Evolutionary conservation across 202 grass and related monocot genomes (phyloP).

Genomic region (Brachypodium distachyon): DNA sequence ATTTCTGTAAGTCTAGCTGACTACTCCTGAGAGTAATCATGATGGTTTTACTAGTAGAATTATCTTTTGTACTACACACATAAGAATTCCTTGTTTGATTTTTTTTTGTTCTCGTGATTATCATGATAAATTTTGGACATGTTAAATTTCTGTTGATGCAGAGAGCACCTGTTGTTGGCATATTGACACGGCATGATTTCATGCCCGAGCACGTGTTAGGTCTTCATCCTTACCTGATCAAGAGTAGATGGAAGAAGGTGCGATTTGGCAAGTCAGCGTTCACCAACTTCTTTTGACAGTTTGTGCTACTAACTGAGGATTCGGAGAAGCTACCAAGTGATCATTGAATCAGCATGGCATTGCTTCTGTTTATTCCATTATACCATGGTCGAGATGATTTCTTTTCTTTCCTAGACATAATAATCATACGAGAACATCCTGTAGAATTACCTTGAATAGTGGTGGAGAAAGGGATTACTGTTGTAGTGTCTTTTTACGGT

Average conservation of each 20-base stretch:
- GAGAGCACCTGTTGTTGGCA: slow-evolving; percentile 78
- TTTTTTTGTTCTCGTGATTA: background rate
- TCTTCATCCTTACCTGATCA: slow-evolving; percentile 65
- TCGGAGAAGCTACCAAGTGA: background rate
- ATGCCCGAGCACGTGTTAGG: slow-evolving; percentile 90
- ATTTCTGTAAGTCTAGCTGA: background rate
- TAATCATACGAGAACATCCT: background rate
- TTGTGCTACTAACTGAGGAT: background rate
- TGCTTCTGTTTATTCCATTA: background rate
- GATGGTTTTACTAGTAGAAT: background rate
- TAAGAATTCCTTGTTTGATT: background rate
- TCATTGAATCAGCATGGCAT: background rate
- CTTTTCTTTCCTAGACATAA: background rate
- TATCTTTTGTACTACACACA: background rate
- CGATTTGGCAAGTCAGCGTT: slow-evolving; percentile 53
- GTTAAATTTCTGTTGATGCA: slow-evolving; percentile 26
- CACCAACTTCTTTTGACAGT: slow-evolving; percentile 22
- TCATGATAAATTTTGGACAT: background rate
- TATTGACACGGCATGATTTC: slow-evolving; percentile 96
- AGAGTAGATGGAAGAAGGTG: slow-evolving; percentile 70
- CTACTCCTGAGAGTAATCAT: background rate
- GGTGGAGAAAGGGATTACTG: no score
- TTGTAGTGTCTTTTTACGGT: no score
- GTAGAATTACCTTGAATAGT: background rate
- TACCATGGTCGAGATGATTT: background rate